Evolutionary conservation across 768 basidiomycete genomes (phyloP), one percentile per base, ranked within the genome.

Genomic region (Ramaria sp.): DNA sequence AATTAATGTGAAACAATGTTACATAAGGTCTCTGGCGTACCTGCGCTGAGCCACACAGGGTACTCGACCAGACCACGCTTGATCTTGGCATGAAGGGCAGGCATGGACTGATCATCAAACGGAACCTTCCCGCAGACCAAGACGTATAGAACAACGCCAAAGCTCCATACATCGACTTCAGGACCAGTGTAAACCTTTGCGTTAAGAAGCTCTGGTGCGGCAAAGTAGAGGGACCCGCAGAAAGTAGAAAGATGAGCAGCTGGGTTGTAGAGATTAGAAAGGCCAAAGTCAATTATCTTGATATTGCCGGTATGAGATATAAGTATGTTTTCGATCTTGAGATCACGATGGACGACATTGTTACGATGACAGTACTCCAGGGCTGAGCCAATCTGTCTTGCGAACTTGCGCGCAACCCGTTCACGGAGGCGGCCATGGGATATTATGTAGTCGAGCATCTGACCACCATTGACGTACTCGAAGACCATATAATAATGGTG

Each of bases 381-480:
- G 1, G 96, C 96, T 64, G 87, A 90, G 37, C 91, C 94, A 60
- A 99, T 98, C 71, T 99, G 96, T 31, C 96, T 74, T 4, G 96
- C 93, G 71, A 99, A 99, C 75, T 97, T 98, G 63, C 96, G 77
- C 20, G 96, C 96, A 41, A 93, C 91, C 56, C 95, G 82, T 71
- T 98, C 96, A 47, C 96, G 79, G 58, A 98, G 79, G 34, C 96
- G 80, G 17, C 96, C 96, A 65, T 99, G 96, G 64, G 89, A 89
- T 73, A 99, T 99, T 73, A 99, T 98, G 70, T 95, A 99, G 78
- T 99, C 96, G 62, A 99, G 82, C 91, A 99, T 93, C 77, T 99
- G 96, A 0, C 96, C 96, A 33, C 96, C 96, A 63, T 93, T 95
- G 71, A 98, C 91, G 69, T 96, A 97, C 70, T 99, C 96, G 69